Base-by-base conservation (phyloP, 257 asterid species). In the Solanum piurae region DNA sequence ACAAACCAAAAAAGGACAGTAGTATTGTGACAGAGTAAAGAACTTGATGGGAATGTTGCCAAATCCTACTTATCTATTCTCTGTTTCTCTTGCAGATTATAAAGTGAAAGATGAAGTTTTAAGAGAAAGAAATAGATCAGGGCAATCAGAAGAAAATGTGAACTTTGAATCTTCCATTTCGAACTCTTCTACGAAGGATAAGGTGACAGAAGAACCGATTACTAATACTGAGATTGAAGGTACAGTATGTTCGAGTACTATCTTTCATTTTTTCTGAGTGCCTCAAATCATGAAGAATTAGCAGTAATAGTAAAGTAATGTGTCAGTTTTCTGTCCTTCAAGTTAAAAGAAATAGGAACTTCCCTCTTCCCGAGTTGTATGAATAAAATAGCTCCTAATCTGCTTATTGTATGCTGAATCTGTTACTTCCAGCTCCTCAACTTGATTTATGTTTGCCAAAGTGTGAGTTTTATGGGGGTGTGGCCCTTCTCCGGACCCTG, bases 61-160 rank as follows among this genome's bases (percentile, higher is more conserved):
- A 85, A 55, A 36, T 88, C 62, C 80, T 87, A 23, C 72, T 60
- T 71, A 79, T 85, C 58, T 87, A 52, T 89, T 36, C 37, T 89
- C 23, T 34, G 42, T 83, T 18, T 83, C 74, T 72, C 86, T 36
- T 62, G 86, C 87, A 87, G 89, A 75, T 55, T 76, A 29, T 36
- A 46, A 86, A 68, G 77, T 88, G 87, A 86, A 73, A 88, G 85
- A 58, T 77, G 42, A 82, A 86, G 66, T 83, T 90, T 80, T 83
- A 42, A 87, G 83, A 73, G 83, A 49, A 85, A 86, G 38, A 87
- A 86, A 87, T 42, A 64, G 83, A 40, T 6, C 42, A 9, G 89
- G 46, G 33, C 46, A 62, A 72, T 66, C 87, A 73, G 86, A 86
- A 64, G 62, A 40, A n/a, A 87, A 23, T 40, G 44, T n/a, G 86